Conservation (phyloP, 176 grass and related monocot species). For the Guadua angustifolia region DNA sequence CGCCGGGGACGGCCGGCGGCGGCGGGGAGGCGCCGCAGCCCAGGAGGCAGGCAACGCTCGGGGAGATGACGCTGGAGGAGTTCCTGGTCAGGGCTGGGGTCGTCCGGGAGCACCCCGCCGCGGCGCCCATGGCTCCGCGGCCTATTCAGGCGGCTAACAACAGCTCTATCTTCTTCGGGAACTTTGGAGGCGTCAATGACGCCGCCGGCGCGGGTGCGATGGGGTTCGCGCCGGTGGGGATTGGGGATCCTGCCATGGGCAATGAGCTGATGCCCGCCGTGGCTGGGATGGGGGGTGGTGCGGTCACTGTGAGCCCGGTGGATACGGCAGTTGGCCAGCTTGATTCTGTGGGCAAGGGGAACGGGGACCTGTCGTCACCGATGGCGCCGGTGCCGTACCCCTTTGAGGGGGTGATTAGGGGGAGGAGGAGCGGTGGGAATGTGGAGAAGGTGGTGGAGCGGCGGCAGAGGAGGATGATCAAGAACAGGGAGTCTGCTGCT, state of each 20-base stretch:
- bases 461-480: slow-evolving; percentile 86
- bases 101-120: slow-evolving; percentile 55
- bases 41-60: slow-evolving; percentile 63
- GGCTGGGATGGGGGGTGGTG: slow-evolving; percentile 7
- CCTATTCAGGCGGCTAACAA: slow-evolving; percentile 46
- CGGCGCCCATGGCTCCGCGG: neutral
- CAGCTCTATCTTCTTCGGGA: slow-evolving; percentile 50
- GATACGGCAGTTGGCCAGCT: slow-evolving; percentile 41
- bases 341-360: slow-evolving; percentile 57
- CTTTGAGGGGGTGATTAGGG: slow-evolving; percentile 56
- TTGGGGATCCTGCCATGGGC: slow-evolving; percentile 50
- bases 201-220: neutral
- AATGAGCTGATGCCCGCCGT: slow-evolving; percentile 42
- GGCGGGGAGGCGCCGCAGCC: slow-evolving; percentile 52
- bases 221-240: slow-evolving; percentile 48
- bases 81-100: slow-evolving; percentile 77
- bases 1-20: no score
- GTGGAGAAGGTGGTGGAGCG: slow-evolving; percentile 84
- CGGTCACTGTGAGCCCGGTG: slow-evolving; percentile 26
- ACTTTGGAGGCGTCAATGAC: slow-evolving; percentile 34
- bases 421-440: slow-evolving; percentile 49
- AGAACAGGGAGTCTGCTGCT: slow-evolving; percentile 82
- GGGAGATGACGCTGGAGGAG: slow-evolving; percentile 91
- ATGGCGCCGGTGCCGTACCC: slow-evolving; percentile 52
- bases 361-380: slow-evolving; percentile 58